Conservation (phyloP, 208 protist genomes). For the Dictyostelium gargantuum region DNA sequence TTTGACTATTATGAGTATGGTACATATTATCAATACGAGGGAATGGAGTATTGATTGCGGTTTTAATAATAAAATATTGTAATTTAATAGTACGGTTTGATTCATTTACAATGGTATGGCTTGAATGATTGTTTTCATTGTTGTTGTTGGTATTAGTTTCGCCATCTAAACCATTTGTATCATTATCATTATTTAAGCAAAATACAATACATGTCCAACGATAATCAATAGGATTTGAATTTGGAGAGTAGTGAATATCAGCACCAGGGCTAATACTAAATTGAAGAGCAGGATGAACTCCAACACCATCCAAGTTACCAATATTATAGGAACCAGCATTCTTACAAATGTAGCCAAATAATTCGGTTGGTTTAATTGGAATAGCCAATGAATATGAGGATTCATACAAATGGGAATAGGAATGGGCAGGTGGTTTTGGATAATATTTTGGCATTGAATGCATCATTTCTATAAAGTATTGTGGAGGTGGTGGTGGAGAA, state of each 20-base stretch:
- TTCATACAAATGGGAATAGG: conserved; percentile 14
- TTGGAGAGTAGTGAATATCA: not conserved
- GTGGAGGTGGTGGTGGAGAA: not conserved
- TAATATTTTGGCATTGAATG: conserved; percentile 56
- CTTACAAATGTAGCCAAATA: conserved; percentile 14
- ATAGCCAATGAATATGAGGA: not conserved
- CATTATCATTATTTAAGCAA: conserved; percentile 19
- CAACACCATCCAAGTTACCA: not conserved
- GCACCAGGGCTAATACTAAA: not conserved
- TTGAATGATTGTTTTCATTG: not conserved
- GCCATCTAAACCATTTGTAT: not conserved
- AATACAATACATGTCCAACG: conserved; percentile 35
- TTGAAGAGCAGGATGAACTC: conserved; percentile 4
- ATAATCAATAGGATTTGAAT: not conserved
- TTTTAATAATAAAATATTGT: conserved; percentile 57
- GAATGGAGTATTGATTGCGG: conserved; percentile 13
- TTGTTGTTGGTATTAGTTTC: not conserved
- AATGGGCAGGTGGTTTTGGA: conserved; percentile 58
- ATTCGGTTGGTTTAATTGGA: not conserved
- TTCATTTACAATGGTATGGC: not conserved
- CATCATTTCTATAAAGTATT: conserved; percentile 63
- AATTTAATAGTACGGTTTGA: conserved; percentile 25
- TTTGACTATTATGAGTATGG: not conserved
- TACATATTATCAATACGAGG: conserved; percentile 22
- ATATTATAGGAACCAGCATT: not conserved